These are phyloP conservation scores for Suillus fuscotomentosus DNA, from an alignment of 768 basidiomycete species.

Conservation along the genomic window DNA sequence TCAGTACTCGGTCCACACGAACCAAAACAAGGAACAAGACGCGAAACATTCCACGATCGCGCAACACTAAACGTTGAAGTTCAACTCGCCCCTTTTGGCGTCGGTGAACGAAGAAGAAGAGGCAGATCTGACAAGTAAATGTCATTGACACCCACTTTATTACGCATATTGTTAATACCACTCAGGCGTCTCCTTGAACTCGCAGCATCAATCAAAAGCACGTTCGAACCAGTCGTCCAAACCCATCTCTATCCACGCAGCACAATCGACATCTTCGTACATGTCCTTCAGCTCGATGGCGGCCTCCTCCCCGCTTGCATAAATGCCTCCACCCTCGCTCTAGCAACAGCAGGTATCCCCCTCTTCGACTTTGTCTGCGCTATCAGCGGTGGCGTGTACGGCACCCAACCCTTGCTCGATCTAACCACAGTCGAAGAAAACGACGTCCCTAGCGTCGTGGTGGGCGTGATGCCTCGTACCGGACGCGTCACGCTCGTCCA, in stretches of 20 bases:
- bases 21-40: constrained; percentile 60
- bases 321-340: constrained; percentile 91
- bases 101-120: constrained; percentile 74
- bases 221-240: constrained; percentile 95
- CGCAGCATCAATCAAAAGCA: constrained; percentile 83
- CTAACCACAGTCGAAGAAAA: constrained; percentile 87
- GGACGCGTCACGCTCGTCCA: constrained; percentile 83
- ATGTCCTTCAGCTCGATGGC: constrained; percentile 93
- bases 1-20: constrained; percentile 94
- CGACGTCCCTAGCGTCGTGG: constrained; percentile 83
- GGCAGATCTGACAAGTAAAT: constrained; percentile 86
- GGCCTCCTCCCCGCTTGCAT: constrained; percentile 88
- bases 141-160: background rate
- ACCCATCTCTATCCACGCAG: constrained; percentile 90
- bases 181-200: constrained; percentile 84
- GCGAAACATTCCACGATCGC: constrained; percentile 81
- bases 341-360: constrained; percentile 88
- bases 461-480: constrained; percentile 86
- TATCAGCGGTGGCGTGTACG: constrained; percentile 84
- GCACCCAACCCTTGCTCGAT: constrained; percentile 80
- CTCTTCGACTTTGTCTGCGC: constrained; percentile 90
- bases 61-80: constrained; percentile 91
- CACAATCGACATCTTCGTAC: constrained; percentile 91
- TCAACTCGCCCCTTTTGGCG: constrained; percentile 82
- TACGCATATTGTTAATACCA: constrained; percentile 5